phyloP scores from a whole-genome alignment of 495 filamentous ascomycete species.

The Penicillium subrubescens region DNA sequence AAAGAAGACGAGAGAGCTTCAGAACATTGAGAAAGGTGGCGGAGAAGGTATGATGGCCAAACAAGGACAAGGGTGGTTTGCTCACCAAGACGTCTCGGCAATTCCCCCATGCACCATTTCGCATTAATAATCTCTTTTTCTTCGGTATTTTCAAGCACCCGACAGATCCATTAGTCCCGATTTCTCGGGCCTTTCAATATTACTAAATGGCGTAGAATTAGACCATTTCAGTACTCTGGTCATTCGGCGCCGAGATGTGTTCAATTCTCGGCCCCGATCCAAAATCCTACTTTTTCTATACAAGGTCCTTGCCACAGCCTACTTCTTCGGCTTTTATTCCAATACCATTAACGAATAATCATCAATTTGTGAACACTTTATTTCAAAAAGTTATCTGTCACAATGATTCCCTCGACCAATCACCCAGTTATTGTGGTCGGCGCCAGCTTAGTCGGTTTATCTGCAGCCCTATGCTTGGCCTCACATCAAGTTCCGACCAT shows the following conservation, averaged over 20 bases:
- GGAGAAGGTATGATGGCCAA: no score
- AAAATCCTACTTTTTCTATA: not conserved
- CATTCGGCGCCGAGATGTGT: not conserved
- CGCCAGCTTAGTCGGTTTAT: slow-evolving; percentile 36
- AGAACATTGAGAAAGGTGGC: no score
- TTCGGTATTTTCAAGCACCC: no score
- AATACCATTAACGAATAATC: not conserved
- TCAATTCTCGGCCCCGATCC: not conserved
- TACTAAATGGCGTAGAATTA: no score
- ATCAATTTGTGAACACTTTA: not conserved
- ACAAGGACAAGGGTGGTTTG: no score
- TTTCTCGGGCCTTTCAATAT: not conserved
- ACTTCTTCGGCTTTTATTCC: not conserved
- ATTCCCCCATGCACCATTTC: no score
- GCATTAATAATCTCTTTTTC: no score
- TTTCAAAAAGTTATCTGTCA: not conserved
- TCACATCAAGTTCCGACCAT: slow-evolving; percentile 28
- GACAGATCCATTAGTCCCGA: no score
- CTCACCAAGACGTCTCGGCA: no score
- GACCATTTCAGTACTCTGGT: not conserved
- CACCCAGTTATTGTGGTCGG: slow-evolving; percentile 34
- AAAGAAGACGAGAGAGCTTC: no score
- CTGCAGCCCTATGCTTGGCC: slow-evolving; percentile 32
- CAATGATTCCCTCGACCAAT: not conserved
- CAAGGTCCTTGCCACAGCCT: not conserved